Evolutionary conservation across 2,329 filamentous ascomycete species (phyloP).

Genomic region (Phaeosphaeria sp.): DNA sequence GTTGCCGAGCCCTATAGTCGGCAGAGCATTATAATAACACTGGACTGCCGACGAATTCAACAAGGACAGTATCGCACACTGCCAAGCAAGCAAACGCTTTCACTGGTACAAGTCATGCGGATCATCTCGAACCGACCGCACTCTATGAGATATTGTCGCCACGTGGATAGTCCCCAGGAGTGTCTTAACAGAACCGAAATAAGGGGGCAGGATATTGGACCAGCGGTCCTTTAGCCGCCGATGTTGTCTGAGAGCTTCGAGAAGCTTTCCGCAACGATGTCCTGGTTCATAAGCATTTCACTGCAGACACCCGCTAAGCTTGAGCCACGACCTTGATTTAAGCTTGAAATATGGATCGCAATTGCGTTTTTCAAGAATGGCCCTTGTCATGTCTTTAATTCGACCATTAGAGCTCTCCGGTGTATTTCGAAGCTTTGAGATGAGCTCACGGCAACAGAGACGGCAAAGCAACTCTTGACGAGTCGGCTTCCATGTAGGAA

Average conservation of each 20-base stretch:
- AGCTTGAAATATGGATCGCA: constrained; percentile 16
- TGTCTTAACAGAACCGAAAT: constrained; percentile 23
- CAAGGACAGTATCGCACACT: constrained; percentile 13
- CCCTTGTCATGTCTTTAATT: not conserved
- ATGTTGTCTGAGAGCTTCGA: constrained; percentile 30
- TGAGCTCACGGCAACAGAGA: not conserved
- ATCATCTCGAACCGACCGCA: constrained; percentile 22
- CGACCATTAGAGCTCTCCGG: not conserved
- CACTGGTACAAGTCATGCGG: constrained; percentile 28
- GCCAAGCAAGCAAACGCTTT: constrained; percentile 17
- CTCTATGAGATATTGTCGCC: constrained; percentile 17
- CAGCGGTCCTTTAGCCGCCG: constrained; percentile 33
- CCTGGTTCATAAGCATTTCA: not conserved
- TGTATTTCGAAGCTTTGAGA: not conserved
- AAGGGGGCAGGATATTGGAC: constrained; percentile 34
- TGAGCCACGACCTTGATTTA: constrained; percentile 18
- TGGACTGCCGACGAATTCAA: constrained; percentile 16
- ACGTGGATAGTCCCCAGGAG: constrained; percentile 12
- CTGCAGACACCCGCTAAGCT: constrained; percentile 24
- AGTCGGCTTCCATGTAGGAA: not conserved
- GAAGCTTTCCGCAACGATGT: constrained; percentile 27
- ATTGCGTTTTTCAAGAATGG: not conserved
- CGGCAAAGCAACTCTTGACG: not conserved
- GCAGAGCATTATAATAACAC: constrained; percentile 20
- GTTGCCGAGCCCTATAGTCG: constrained; percentile 18